phyloP scores from a whole-genome alignment of 2,329 filamentous ascomycete genomes.

The Epichloe hybrida region DNA sequence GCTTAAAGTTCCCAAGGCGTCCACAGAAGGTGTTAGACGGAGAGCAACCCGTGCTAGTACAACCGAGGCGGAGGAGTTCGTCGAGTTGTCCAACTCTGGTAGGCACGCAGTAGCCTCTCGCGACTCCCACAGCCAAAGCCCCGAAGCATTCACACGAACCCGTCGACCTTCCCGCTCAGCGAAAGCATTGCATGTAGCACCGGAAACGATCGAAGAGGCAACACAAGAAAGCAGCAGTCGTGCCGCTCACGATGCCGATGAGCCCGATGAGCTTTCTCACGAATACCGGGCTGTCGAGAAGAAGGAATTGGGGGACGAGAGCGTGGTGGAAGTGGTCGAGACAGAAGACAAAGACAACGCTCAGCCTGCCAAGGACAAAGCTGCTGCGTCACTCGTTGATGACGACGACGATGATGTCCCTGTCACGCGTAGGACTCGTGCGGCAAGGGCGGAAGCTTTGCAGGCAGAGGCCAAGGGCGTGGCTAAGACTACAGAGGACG shows the following conservation, averaged over 20 bases:
- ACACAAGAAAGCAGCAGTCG: constrained; percentile 36
- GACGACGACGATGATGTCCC: constrained; percentile 25
- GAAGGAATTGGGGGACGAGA: constrained; percentile 17
- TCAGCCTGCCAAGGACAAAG: constrained; percentile 14
- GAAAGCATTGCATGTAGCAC: constrained; percentile 36
- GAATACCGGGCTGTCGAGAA: constrained; percentile 16
- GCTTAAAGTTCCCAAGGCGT: constrained; percentile 25
- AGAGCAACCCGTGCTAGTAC: constrained; percentile 39
- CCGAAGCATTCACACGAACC: constrained; percentile 32
- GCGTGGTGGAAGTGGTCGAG: constrained; percentile 14
- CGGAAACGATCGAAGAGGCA: constrained; percentile 37
- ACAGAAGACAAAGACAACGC: constrained; percentile 12
- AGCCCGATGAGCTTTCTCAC: constrained; percentile 24
- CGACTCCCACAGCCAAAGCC: constrained; percentile 41
- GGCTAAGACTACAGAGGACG: constrained; percentile 15
- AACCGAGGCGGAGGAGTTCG: constrained; percentile 39
- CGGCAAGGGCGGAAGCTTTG: constrained; percentile 18
- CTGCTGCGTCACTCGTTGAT: constrained; percentile 9
- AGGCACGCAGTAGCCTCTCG: constrained; percentile 36
- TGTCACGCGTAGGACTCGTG: constrained; percentile 32
- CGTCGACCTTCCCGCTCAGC: constrained; percentile 33
- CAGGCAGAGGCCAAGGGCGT: constrained; percentile 18
- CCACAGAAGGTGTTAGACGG: constrained; percentile 21
- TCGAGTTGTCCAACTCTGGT: constrained; percentile 49
- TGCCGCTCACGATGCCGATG: constrained; percentile 19